phyloP scores from a whole-genome alignment of 352 stramenopile species.

The Globisporangium canariense region DNA sequence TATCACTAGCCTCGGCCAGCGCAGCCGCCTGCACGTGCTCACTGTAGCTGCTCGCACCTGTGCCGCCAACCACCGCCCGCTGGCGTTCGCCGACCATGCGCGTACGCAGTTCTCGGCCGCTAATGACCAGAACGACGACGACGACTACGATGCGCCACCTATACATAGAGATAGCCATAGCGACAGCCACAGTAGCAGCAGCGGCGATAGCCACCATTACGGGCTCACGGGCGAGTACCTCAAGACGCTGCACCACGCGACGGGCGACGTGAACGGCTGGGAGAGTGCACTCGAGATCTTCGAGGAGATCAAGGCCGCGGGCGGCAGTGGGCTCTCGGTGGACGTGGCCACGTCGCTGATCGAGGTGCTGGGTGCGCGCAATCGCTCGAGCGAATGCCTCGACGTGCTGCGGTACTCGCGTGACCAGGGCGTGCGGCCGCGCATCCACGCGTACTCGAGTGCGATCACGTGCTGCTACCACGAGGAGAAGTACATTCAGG shows the following conservation, averaged over 20 bases:
- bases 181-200: neutral
- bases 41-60: slow-evolving; percentile 2
- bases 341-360: slow-evolving; percentile 62
- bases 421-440: slow-evolving; percentile 62
- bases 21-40: slow-evolving; percentile 17
- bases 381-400: slow-evolving; percentile 50
- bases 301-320: slow-evolving; percentile 31
- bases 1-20: neutral
- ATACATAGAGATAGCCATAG: neutral
- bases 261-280: slow-evolving; percentile 18
- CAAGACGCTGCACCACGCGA: slow-evolving; percentile 15
- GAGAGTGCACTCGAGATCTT: slow-evolving; percentile 53
- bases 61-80: neutral
- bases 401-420: slow-evolving; percentile 63
- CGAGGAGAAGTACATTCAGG: slow-evolving; percentile 56
- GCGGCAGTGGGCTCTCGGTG: slow-evolving; percentile 35
- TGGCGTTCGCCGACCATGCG: slow-evolving; percentile 2
- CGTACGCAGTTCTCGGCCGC: slow-evolving; percentile 15
- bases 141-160: neutral
- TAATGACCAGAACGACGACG: slow-evolving; percentile 8
- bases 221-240: slow-evolving; percentile 12
- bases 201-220: neutral
- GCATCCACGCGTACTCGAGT: slow-evolving; percentile 80
- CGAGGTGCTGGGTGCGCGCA: slow-evolving; percentile 46
- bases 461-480: slow-evolving; percentile 81